A percentile compares a stretch with the other conserved stretches of the same genome.
Conservation (phyloP, 495 filamentous ascomycete genomes). For the Aspergillus leporis region DNA sequence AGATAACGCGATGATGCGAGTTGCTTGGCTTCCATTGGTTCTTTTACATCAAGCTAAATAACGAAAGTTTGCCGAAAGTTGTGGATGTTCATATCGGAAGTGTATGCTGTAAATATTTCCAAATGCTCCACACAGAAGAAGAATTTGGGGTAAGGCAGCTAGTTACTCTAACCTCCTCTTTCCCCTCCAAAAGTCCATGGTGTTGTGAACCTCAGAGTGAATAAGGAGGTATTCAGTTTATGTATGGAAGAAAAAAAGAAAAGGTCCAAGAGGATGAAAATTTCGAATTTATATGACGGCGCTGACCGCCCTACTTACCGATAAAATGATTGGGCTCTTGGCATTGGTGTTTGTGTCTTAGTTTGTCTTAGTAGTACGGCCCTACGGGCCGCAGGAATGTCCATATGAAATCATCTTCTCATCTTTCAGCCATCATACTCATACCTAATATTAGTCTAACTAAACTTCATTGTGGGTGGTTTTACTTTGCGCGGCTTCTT, state of each 20-base stretch:
- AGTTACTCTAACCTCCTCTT: slow-evolving; percentile 48
- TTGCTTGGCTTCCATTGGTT: background rate
- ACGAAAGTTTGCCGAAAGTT: background rate
- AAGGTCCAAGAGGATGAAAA: slow-evolving; percentile 30
- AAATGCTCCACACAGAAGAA: slow-evolving; percentile 49
- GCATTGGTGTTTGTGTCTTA: background rate
- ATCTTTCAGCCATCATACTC: background rate
- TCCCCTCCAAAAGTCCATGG: slow-evolving; percentile 50
- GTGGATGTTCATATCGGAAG: background rate
- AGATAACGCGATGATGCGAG: background rate
- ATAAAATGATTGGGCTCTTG: slow-evolving; percentile 32
- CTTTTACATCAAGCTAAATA: background rate
- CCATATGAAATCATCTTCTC: slow-evolving; percentile 1
- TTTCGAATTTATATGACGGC: slow-evolving; percentile 22
- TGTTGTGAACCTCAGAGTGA: slow-evolving; percentile 46
- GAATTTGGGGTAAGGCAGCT: slow-evolving; percentile 55
- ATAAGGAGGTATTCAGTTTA: slow-evolving; percentile 49
- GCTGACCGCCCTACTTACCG: slow-evolving; percentile 40
- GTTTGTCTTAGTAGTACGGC: slow-evolving; percentile 4
- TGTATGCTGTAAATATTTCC: slow-evolving; percentile 49
- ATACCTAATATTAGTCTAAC: background rate
- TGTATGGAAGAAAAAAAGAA: slow-evolving; percentile 36
- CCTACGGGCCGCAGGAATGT: background rate
- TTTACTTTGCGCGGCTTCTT: background rate
- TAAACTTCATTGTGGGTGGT: background rate